phyloP scores from a whole-genome alignment of 1,284 basidiomycete genomes.

The Cystobasidiaceae sp. region DNA sequence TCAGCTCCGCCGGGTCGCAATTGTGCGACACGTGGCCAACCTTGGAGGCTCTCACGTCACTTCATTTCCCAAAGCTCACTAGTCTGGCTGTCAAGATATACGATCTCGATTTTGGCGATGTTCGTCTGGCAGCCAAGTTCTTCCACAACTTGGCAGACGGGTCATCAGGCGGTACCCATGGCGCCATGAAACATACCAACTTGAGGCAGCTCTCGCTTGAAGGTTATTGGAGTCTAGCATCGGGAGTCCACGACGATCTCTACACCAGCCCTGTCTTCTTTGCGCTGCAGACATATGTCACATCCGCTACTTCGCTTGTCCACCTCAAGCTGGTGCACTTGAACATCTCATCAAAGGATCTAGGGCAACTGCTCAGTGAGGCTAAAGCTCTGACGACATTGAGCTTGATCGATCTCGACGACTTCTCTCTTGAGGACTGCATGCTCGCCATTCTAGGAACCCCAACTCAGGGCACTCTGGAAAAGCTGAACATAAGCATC shows the following conservation, averaged over 20 bases:
- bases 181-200: neutral
- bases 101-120: neutral
- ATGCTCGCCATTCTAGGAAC: neutral
- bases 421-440: neutral
- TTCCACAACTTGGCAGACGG: neutral
- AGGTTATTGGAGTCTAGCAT: neutral
- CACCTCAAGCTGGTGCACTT: neutral
- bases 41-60: neutral
- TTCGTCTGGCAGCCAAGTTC: neutral
- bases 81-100: neutral
- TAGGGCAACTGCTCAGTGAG: neutral
- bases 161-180: too few species aligned
- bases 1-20: constrained; percentile 12
- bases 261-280: neutral
- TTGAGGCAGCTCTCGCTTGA: neutral
- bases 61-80: neutral
- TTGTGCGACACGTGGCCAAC: neutral
- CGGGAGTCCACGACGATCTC: neutral
- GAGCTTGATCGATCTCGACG: neutral
- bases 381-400: neutral
- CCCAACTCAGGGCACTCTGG: neutral
- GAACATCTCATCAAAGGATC: neutral
- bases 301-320: too few species aligned
- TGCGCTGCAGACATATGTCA: too few species aligned
- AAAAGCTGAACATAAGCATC: neutral